These are phyloP conservation scores for Wickerhamomyces sydowiorum DNA, from an alignment of 805 yeast genomes.

Conservation along the genomic window DNA sequence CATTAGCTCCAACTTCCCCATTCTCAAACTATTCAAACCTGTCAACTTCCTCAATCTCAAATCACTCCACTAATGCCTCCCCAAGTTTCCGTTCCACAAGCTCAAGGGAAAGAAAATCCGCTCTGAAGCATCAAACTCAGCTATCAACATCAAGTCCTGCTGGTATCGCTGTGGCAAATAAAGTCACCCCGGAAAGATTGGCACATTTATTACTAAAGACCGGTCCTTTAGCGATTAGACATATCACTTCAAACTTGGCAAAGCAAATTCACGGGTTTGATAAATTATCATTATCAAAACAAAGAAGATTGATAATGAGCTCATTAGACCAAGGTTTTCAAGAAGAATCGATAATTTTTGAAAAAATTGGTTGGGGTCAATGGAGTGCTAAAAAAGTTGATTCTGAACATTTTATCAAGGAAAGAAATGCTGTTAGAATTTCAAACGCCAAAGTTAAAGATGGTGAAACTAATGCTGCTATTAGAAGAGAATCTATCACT, in stretches of 20 bases:
- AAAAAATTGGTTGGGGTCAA: slow-evolving; percentile 97
- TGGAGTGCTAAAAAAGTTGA: slow-evolving; percentile 72
- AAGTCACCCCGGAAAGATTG: slow-evolving; percentile 74
- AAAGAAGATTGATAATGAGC: slow-evolving; percentile 83
- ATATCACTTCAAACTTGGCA: slow-evolving; percentile 74
- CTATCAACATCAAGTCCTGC: slow-evolving; percentile 80
- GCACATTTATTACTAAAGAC: slow-evolving; percentile 62
- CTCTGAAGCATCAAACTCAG: slow-evolving; percentile 23
- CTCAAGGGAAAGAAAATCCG: slow-evolving; percentile 17
- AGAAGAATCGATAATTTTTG: slow-evolving; percentile 55
- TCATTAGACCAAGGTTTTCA: slow-evolving; percentile 73
- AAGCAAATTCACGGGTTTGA: slow-evolving; percentile 75
- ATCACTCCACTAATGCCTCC: slow-evolving; percentile 9
- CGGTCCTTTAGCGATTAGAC: slow-evolving; percentile 89
- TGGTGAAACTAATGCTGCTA: slow-evolving; percentile 9
- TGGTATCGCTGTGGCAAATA: slow-evolving; percentile 81
- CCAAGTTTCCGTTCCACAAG: slow-evolving; percentile 21
- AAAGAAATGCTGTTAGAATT: slow-evolving; percentile 37
- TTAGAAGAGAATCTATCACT: slow-evolving; percentile 27
- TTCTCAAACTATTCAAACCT: slow-evolving; percentile 17
- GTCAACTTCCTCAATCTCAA: slow-evolving; percentile 10
- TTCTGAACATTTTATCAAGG: slow-evolving; percentile 26
- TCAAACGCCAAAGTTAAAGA: slow-evolving; percentile 41
- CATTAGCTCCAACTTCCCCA: slow-evolving; percentile 22
- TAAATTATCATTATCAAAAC: slow-evolving; percentile 76